Evolutionary conservation across 2,329 filamentous ascomycete genomes (phyloP).

Genomic region (Aspergillus fructus): DNA sequence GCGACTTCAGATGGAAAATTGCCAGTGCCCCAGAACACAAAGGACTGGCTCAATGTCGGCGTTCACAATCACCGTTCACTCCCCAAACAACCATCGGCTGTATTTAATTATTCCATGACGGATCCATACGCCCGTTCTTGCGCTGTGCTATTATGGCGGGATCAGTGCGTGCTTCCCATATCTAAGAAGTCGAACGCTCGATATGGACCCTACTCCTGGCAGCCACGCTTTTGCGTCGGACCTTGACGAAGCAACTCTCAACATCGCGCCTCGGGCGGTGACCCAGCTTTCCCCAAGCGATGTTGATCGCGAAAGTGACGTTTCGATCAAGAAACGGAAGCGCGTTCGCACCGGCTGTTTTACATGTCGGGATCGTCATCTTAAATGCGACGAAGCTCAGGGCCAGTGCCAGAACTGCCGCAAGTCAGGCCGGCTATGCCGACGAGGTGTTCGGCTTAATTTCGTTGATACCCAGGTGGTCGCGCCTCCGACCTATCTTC

Average conservation of each 20-base stretch:
- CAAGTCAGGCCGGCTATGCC: constrained; percentile 83
- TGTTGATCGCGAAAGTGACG: constrained; percentile 26
- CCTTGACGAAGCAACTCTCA: background rate
- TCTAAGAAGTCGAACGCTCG: background rate
- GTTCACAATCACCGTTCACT: background rate
- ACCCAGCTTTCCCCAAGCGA: constrained; percentile 6
- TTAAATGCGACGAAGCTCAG: constrained; percentile 82
- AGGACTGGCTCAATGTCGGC: background rate
- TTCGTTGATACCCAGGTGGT: constrained; percentile 83
- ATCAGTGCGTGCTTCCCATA: background rate
- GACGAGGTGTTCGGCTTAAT: constrained; percentile 81
- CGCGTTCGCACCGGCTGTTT: constrained; percentile 86
- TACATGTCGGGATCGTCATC: constrained; percentile 83
- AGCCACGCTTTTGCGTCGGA: background rate
- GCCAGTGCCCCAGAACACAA: background rate
- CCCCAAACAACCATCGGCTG: background rate
- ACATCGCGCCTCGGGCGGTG: background rate
- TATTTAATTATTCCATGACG: background rate
- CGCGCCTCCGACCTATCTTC: constrained; percentile 60
- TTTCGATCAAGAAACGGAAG: constrained; percentile 63
- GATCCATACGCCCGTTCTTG: background rate
- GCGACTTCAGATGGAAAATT: background rate
- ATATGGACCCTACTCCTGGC: background rate
- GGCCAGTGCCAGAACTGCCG: constrained; percentile 74
- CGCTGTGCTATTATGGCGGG: background rate